Conservation (phyloP, 768 basidiomycete genomes). For the Pleurotus sapidus region DNA sequence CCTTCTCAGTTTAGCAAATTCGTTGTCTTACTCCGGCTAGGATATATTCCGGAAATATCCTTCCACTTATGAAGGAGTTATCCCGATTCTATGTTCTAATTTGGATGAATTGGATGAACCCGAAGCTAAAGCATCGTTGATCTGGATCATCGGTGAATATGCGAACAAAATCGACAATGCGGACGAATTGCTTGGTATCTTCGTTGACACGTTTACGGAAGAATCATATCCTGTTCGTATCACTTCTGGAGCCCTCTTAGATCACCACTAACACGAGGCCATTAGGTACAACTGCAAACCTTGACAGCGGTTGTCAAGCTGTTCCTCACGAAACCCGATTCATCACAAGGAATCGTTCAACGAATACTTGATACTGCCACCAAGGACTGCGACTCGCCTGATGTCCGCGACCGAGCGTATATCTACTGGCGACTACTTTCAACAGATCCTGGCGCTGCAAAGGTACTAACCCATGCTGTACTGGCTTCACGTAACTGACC, state of each 20-base stretch:
- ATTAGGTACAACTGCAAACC: conserved; percentile 71
- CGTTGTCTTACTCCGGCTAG: conserved; percentile 33
- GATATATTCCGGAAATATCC: conserved; percentile 99
- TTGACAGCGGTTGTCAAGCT: conserved; percentile 96
- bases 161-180: conserved; percentile 98
- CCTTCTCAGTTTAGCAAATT: not conserved
- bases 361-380: conserved; percentile 91
- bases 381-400: conserved; percentile 95
- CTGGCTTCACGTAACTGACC: not conserved
- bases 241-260: not conserved
- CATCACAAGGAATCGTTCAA: conserved; percentile 90
- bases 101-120: conserved; percentile 97
- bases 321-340: conserved; percentile 92
- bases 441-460: conserved; percentile 93
- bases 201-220: conserved; percentile 91
- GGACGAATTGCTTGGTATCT: conserved; percentile 84
- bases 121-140: conserved; percentile 95
- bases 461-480: conserved; percentile 46
- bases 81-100: conserved; percentile 91
- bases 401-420: conserved; percentile 95
- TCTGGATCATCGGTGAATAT: conserved; percentile 99
- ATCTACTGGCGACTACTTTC: conserved; percentile 97
- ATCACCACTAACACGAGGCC: not conserved
- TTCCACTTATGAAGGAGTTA: conserved; percentile 93
- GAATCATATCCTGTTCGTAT: conserved; percentile 82